phyloP scores from a whole-genome alignment of 1,284 basidiomycete species.

The Ganoderma multipileum region DNA sequence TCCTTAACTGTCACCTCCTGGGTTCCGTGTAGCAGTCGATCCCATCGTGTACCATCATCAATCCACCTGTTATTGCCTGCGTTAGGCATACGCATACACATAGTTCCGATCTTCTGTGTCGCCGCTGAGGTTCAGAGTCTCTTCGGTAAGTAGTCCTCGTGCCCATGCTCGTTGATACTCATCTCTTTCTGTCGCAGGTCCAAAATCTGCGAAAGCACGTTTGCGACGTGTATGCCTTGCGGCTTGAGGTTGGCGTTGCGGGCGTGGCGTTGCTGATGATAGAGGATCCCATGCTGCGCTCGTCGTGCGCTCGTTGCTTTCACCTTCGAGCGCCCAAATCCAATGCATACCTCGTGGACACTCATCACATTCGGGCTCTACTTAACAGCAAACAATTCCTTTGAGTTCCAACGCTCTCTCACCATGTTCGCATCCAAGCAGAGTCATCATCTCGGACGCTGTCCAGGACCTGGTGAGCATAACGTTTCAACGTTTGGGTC shows the following conservation, averaged over 20 bases:
- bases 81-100: background rate
- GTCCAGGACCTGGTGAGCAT: background rate
- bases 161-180: background rate
- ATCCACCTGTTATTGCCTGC: conserved; percentile 13
- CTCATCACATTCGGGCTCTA: too few species aligned
- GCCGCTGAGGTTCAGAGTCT: background rate
- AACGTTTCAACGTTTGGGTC: background rate
- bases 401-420: background rate
- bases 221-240: background rate
- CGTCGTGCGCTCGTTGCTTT: too few species aligned
- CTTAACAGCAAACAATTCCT: too few species aligned
- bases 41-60: conserved; percentile 26
- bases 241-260: background rate
- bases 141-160: background rate
- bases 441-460: background rate
- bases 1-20: conserved; percentile 18
- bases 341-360: too few species aligned
- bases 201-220: background rate
- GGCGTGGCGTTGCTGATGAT: background rate
- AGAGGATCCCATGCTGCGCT: too few species aligned
- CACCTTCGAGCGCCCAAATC: too few species aligned
- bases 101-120: background rate
- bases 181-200: background rate
- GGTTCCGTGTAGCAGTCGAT: conserved; percentile 22
- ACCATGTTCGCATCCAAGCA: background rate